phyloP scores from a whole-genome alignment of 805 yeast species.

The Kodamaea lidongshanica region DNA sequence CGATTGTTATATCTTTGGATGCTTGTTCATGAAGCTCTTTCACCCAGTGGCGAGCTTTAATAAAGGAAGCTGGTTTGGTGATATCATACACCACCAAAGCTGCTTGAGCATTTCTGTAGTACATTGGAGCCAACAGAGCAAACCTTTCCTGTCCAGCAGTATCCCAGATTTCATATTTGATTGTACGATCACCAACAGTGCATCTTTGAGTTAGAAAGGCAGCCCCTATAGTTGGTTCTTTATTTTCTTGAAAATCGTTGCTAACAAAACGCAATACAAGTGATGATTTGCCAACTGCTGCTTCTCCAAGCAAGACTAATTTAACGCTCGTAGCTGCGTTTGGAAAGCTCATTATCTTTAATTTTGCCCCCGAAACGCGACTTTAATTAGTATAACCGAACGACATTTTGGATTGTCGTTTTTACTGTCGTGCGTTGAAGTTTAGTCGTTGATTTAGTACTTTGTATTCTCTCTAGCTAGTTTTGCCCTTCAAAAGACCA shows the following conservation, averaged over 20 bases:
- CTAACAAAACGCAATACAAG: constrained; percentile 87
- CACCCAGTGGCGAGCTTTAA: constrained; percentile 96
- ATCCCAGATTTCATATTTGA: constrained; percentile 93
- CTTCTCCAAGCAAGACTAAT: constrained; percentile 89
- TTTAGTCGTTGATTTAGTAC: too few species aligned
- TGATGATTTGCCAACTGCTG: constrained; percentile 96
- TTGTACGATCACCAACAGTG: constrained; percentile 75
- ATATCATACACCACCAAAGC: constrained; percentile 94
- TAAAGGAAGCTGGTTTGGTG: constrained; percentile 89
- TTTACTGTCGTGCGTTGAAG: too few species aligned
- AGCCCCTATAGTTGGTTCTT: constrained; percentile 97
- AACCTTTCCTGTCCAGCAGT: constrained; percentile 98
- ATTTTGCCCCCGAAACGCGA: constrained; percentile 5
- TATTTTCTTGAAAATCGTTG: constrained; percentile 93
- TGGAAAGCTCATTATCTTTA: constrained; percentile 20
- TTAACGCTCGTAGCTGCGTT: constrained; percentile 67
- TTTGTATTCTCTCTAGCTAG: too few species aligned
- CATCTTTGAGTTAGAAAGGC: constrained; percentile 94
- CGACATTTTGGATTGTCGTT: too few species aligned
- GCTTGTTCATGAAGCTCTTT: constrained; percentile 95
- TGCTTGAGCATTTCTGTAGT: constrained; percentile 95
- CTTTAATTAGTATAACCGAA: too few species aligned
- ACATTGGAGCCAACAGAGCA: constrained; percentile 95
- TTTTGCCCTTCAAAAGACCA: too few species aligned
- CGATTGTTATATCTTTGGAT: constrained; percentile 83